Percentiles rank a stretch among this genome's conserved stretches.
These are phyloP conservation scores for Candida sphagnicola DNA, from an alignment of 805 yeast genomes.

Conservation along the genomic window DNA sequence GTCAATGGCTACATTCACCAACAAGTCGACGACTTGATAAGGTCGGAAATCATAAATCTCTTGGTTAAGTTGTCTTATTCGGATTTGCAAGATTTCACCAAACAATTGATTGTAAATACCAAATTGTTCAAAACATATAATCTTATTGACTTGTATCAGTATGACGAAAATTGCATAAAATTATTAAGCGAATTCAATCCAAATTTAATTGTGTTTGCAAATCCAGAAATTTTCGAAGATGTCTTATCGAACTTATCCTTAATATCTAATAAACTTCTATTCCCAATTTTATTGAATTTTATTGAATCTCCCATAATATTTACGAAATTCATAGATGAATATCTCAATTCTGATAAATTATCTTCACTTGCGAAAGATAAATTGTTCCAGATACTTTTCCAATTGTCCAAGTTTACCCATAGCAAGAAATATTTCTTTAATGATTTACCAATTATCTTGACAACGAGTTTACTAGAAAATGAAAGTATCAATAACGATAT, in stretches of 20 bases:
- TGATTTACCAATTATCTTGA: conserved; percentile 21
- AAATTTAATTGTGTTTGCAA: conserved; percentile 6
- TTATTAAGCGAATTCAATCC: conserved; percentile 18
- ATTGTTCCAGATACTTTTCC: conserved; percentile 16
- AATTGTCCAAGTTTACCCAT: conserved; percentile 16
- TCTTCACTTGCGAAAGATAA: conserved; percentile 18
- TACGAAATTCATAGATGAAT: conserved; percentile 8
- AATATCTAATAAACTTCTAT: conserved; percentile 16
- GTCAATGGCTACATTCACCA: neutral
- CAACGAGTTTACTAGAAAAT: conserved; percentile 15
- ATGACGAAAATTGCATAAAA: conserved; percentile 16
- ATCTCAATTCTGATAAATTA: conserved; percentile 8
- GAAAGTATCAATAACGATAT: conserved; percentile 18
- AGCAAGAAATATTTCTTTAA: conserved; percentile 18
- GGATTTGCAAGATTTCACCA: conserved; percentile 4
- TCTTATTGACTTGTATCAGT: conserved; percentile 10
- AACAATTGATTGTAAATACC: conserved; percentile 6
- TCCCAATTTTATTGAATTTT: conserved; percentile 23
- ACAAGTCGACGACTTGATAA: conserved; percentile 8
- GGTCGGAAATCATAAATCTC: conserved; percentile 18
- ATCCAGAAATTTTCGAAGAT: conserved; percentile 10
- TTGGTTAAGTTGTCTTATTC: conserved; percentile 18
- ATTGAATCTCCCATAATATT: conserved; percentile 15
- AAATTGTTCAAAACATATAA: conserved; percentile 18
- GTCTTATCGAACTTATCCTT: conserved; percentile 10